A percentile compares a stretch with the other conserved stretches of the same genome.
Evolutionary conservation across 2,329 filamentous ascomycete species (phyloP).

Genomic region (Leptodontidium sp.): DNA sequence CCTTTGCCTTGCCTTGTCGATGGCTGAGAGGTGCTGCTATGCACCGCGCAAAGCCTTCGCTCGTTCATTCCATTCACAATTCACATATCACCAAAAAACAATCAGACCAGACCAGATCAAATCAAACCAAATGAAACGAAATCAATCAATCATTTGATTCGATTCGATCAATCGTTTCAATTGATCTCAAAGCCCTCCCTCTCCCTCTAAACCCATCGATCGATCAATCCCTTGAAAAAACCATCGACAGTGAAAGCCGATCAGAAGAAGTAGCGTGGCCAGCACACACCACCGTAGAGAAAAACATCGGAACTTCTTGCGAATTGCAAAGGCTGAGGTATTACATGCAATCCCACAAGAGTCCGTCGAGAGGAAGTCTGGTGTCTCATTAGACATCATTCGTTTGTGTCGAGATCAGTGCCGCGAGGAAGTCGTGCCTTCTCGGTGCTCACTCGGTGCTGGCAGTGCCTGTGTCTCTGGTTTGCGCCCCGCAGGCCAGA

Average conservation of each 20-base stretch:
- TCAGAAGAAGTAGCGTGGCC: slow-evolving; percentile 37
- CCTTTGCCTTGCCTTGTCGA: slow-evolving; percentile 17
- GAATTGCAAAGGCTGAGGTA: slow-evolving; percentile 24
- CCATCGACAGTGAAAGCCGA: slow-evolving; percentile 20
- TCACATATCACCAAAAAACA: slow-evolving; percentile 3
- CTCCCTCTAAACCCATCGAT: background rate
- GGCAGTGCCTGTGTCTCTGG: slow-evolving; percentile 40
- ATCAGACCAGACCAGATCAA: slow-evolving; percentile 15
- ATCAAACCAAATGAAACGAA: background rate
- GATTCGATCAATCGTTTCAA: slow-evolving; percentile 16
- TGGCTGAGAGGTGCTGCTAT: slow-evolving; percentile 33
- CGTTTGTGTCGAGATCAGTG: slow-evolving; percentile 33
- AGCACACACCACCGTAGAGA: slow-evolving; percentile 37
- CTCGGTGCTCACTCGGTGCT: slow-evolving; percentile 32
- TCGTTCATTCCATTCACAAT: slow-evolving; percentile 31
- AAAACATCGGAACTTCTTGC: slow-evolving; percentile 23
- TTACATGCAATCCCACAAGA: slow-evolving; percentile 36
- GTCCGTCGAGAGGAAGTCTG: slow-evolving; percentile 31
- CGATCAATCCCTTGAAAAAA: background rate
- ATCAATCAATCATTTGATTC: slow-evolving; percentile 25
- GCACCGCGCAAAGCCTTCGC: slow-evolving; percentile 17
- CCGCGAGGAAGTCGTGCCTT: slow-evolving; percentile 37
- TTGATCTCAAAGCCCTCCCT: background rate
- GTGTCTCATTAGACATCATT: slow-evolving; percentile 24
- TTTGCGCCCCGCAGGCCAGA: slow-evolving; percentile 67